A percentile compares a stretch with the other conserved stretches of the same genome.
Conservation (phyloP, 2,329 filamentous ascomycete species). For the Hypoxylon rubiginosum region DNA sequence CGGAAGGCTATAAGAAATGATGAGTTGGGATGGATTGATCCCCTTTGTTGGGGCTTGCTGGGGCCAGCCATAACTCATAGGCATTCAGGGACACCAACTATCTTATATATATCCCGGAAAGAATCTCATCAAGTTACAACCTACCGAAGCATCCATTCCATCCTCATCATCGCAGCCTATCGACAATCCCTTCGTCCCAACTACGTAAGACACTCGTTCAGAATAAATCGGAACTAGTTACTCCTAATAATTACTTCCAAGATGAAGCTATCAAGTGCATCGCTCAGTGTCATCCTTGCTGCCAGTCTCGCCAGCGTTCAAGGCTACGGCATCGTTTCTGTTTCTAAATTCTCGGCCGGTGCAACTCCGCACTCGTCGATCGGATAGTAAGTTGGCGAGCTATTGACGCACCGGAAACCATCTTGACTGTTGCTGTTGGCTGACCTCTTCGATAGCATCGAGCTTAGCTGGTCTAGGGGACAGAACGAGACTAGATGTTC, state of each 20-base stretch:
- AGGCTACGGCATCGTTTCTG: constrained; percentile 18
- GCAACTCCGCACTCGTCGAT: constrained; percentile 41
- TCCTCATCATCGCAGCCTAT: neutral
- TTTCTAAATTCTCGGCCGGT: constrained; percentile 39
- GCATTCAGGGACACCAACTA: constrained; percentile 9
- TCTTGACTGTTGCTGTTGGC: neutral
- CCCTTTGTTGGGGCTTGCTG: constrained; percentile 4
- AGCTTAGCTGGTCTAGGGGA: constrained; percentile 27
- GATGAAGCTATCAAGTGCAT: constrained; percentile 33
- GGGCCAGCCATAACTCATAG: neutral
- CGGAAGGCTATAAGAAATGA: constrained; percentile 2
- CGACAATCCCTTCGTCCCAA: constrained; percentile 6
- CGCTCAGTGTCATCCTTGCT: constrained; percentile 26
- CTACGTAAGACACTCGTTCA: constrained; percentile 11
- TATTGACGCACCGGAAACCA: neutral
- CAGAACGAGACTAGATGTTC: constrained; percentile 25
- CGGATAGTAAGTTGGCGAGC: constrained; percentile 37
- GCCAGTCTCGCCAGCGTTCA: constrained; percentile 19
- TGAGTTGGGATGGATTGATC: constrained; percentile 6
- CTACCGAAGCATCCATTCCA: neutral
- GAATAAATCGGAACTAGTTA: constrained; percentile 7
- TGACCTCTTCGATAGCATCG: constrained; percentile 28
- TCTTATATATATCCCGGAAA: constrained; percentile 23
- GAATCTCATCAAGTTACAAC: constrained; percentile 9
- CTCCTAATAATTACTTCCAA: constrained; percentile 7